A percentile compares a stretch with the other conserved stretches of the same genome.
phyloP scores from a whole-genome alignment of 2,329 filamentous ascomycete genomes.

The Colletotrichum filicis region DNA sequence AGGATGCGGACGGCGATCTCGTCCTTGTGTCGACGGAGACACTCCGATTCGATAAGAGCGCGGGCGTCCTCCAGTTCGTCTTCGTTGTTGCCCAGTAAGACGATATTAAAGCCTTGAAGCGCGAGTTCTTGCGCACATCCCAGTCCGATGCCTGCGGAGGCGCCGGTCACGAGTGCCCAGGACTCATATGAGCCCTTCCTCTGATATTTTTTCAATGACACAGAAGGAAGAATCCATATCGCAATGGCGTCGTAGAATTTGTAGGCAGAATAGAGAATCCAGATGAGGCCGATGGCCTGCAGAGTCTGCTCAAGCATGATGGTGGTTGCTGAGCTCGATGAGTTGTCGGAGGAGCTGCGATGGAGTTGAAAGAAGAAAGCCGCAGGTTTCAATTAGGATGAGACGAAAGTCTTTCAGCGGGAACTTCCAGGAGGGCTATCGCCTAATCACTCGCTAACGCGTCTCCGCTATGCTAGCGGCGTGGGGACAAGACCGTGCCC shows the following conservation, averaged over 20 bases:
- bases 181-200: constrained; percentile 37
- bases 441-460: neutral
- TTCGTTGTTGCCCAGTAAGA: constrained; percentile 45
- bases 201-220: constrained; percentile 39
- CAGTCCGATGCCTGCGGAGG: constrained; percentile 47
- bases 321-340: neutral
- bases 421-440: neutral
- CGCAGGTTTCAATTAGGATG: neutral
- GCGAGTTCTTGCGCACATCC: constrained; percentile 46
- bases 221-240: constrained; percentile 39
- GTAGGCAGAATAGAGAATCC: constrained; percentile 32
- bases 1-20: constrained; percentile 42
- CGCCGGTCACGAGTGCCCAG: constrained; percentile 48
- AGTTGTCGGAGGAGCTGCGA: neutral
- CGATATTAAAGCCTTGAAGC: constrained; percentile 46
- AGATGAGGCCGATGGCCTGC: constrained; percentile 36
- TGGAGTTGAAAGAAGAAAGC: neutral
- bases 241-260: constrained; percentile 33
- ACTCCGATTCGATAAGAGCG: constrained; percentile 8
- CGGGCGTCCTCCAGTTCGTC: constrained; percentile 43
- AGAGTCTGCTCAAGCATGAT: constrained; percentile 3
- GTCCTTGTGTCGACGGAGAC: constrained; percentile 38
- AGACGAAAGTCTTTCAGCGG: neutral
- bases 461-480: neutral
- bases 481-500: neutral